Evolutionary conservation across 1,139 yeast genomes (phyloP), one percentile per base, ranked within the genome.

Genomic region (Taphrina confusa): DNA sequence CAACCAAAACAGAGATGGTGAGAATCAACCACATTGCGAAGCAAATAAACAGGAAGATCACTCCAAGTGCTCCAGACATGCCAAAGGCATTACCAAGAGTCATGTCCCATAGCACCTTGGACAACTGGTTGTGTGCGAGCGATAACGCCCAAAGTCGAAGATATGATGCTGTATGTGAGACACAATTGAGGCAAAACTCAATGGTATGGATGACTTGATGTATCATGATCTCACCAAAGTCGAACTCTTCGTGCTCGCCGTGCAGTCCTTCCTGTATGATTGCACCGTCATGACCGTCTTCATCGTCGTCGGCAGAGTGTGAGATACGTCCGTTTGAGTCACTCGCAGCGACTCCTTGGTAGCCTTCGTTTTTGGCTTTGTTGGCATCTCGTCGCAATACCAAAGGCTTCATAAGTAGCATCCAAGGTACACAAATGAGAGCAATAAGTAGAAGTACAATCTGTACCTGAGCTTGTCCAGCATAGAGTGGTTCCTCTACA

Each of bases 161-260:
- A 70, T 94, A 94, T 0, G 98, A 92, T 0, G 99, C 99, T 0
- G 98, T 94, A 72, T 94, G 99, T 16, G 97, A 89, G 45, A 94
- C 96, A 76, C 97, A 89, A 73, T 92, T 92, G 69, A 94, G 80
- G 72, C 99, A 94, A 73, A 94, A 94, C 76, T 94, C 99, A 74
- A 94, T 94, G 1, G 99, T 94, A 72, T 92, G 97, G 68, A 94
- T 94, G 37, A 92, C 97, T 75, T 94, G 99, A 73, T 94, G 97
- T 66, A 94, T 92, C 80, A 94, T 87, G 40, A 94, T 81, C 69
- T 94, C 99, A 61, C 97, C 96, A 72, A 92, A 84, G 64, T 84
- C 82, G 71, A 81, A 86, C 25, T 76, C 80, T 56, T 82, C 84
- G 46, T 69, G 74, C 34, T 69, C 74, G n/a, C 49, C 51, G 62